A percentile compares a stretch with the other conserved stretches of the same genome.
Evolutionary conservation across 2,329 filamentous ascomycete species (phyloP).

Genomic region (Fusarium dlaminii): DNA sequence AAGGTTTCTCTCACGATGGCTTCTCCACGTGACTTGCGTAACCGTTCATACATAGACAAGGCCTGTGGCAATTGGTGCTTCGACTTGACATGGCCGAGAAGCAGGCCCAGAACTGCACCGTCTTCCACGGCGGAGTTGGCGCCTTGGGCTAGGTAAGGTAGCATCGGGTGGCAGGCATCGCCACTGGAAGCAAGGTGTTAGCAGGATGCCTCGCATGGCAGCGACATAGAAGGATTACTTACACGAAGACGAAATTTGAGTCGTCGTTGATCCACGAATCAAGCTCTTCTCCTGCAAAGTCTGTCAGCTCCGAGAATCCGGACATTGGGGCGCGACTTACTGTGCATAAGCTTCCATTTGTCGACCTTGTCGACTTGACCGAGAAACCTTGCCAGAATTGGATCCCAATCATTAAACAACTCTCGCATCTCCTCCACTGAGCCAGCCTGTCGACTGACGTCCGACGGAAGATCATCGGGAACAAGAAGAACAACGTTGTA

Average conservation of each 20-base stretch:
- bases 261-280: constrained; percentile 60
- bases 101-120: constrained; percentile 69
- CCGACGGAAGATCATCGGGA: constrained; percentile 68
- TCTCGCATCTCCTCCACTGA: constrained; percentile 10
- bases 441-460: constrained; percentile 48
- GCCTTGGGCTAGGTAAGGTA: constrained; percentile 71
- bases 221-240: constrained; percentile 9
- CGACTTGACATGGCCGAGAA: constrained; percentile 61
- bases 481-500: constrained; percentile 74
- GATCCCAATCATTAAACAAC: constrained; percentile 8
- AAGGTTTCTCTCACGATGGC: constrained; percentile 71
- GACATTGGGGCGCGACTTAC: background rate
- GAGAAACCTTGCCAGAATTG: constrained; percentile 2
- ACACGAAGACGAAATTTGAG: constrained; percentile 61
- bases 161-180: constrained; percentile 71
- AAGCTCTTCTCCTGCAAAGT: background rate
- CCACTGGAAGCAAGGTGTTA: constrained; percentile 49
- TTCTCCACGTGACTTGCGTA: constrained; percentile 60
- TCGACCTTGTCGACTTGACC: constrained; percentile 4
- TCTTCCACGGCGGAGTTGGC: constrained; percentile 76
- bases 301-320: fast-evolving
- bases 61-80: constrained; percentile 58
- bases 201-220: fast-evolving
- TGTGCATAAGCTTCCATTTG: constrained; percentile 11
- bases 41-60: constrained; percentile 54